Base-by-base conservation (phyloP, 371 early-diverging fungal species). In the Circinella umbellata region DNA sequence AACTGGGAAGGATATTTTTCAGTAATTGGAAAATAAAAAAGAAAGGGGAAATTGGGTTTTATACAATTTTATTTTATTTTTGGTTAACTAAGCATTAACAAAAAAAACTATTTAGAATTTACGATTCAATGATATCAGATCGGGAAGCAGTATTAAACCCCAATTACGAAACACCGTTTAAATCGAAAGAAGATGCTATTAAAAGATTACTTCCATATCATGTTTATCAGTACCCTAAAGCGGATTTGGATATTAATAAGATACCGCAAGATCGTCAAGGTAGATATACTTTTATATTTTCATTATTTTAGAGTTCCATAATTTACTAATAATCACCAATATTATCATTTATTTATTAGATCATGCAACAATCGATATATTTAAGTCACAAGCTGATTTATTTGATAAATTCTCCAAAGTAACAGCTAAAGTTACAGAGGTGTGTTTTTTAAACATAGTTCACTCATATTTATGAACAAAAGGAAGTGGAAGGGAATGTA, bases 201-300 rank as follows among this genome's bases (percentile, higher is more conserved):
- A 75, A 85, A 65, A 83, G 93, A 38, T 73, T 93, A 18, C 73
- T 93, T 47, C 93, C 93, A 8, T 93, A 85, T 71, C 92, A 93
- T 65, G 82, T 93, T 39, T 92, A 81, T 63, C 92, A 92, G 73
- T 89, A 90, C 69, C 91, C 90, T 1, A 80, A 86, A 15, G 71
- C 74, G 34, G 89, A 87, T 61, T 66, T 92, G n/a, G 87, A 90
- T 46, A 73, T 82, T 4, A 87, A 89, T 64, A 81, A 84, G 59
- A 83, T 83, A 49, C 85, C 84, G 17, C 59, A 81, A 46, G 80
- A 79, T 54, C 67, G 77, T 34, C 80, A 83, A 73, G 81, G 78
- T 78, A 69, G 37, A 35, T 61, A 54, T 20, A 53, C 53, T 18
- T 55, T 49, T 59, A 20, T 37, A 49, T 4, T 14, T 38, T 69